phyloP scores from a whole-genome alignment of 2,329 filamentous ascomycete species.

The Xylariaceae sp. region DNA sequence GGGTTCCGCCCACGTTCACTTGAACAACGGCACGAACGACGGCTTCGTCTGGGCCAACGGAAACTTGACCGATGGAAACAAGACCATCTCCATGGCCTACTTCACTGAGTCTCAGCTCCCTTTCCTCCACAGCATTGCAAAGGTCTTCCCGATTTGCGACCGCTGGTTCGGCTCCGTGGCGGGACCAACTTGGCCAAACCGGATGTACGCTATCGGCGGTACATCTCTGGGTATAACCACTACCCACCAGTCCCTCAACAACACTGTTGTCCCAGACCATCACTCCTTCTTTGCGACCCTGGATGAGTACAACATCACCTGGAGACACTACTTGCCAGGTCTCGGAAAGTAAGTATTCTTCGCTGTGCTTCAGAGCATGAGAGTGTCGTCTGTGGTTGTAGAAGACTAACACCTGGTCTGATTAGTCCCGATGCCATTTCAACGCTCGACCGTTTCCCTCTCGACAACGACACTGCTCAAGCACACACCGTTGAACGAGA shows the following conservation, averaged over 20 bases:
- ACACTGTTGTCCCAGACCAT: neutral
- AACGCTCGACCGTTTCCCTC: neutral
- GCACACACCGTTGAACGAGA: neutral
- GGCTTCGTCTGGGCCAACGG: neutral
- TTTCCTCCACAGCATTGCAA: neutral
- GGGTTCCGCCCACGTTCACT: neutral
- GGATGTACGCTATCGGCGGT: neutral
- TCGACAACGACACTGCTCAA: neutral
- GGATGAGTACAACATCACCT: neutral
- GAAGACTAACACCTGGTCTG: neutral
- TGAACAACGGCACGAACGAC: neutral
- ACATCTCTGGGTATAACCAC: neutral
- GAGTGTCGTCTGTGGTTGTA: neutral
- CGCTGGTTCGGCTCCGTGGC: neutral
- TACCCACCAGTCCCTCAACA: neutral
- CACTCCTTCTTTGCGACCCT: neutral
- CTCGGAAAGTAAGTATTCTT: neutral
- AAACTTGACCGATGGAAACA: neutral
- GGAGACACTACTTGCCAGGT: neutral
- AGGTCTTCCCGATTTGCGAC: neutral
- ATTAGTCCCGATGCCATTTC: neutral
- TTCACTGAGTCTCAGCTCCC: neutral
- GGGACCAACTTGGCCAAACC: neutral
- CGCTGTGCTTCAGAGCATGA: neutral
- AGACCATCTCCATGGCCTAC: neutral